These are phyloP conservation scores for Trichoderma sp. DNA, from an alignment of 2,329 filamentous ascomycete genomes.

Conservation along the genomic window DNA sequence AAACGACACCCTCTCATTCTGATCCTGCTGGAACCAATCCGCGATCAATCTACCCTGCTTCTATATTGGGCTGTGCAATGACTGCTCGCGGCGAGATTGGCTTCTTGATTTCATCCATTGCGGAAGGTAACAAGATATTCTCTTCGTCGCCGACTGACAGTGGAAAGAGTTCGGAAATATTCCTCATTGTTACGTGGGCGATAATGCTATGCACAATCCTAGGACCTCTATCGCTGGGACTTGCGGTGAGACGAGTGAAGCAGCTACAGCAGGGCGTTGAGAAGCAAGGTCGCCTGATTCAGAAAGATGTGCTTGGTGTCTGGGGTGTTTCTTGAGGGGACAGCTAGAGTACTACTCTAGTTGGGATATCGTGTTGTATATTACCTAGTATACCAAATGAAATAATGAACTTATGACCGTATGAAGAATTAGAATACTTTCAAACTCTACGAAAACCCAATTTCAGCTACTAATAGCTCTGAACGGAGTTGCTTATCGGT, in stretches of 20 bases:
- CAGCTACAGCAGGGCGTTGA: constrained; percentile 12
- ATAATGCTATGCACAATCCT: constrained; percentile 55
- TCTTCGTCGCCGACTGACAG: not conserved
- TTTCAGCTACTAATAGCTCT: not conserved
- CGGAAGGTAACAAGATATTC: constrained; percentile 19
- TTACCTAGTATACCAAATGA: not conserved
- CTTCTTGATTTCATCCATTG: constrained; percentile 20
- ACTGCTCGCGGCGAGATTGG: constrained; percentile 21
- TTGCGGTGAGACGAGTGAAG: constrained; percentile 43
- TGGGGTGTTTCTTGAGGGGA: constrained; percentile 6
- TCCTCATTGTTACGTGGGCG: constrained; percentile 18
- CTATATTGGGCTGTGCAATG: constrained; percentile 20
- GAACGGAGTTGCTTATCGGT: not conserved
- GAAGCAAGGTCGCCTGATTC: not conserved
- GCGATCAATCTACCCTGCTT: constrained; percentile 18
- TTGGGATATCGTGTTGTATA: too few species aligned
- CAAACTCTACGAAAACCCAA: not conserved
- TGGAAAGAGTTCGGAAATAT: constrained; percentile 10
- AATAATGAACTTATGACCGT: not conserved
- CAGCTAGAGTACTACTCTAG: not conserved
- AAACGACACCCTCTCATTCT: not conserved
- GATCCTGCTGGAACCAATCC: not conserved
- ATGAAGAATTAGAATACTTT: not conserved
- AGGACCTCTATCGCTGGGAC: constrained; percentile 49
- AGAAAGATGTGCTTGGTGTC: constrained; percentile 13